Conservation (phyloP, 441 rosid genomes). For the Populus hybrid region DNA sequence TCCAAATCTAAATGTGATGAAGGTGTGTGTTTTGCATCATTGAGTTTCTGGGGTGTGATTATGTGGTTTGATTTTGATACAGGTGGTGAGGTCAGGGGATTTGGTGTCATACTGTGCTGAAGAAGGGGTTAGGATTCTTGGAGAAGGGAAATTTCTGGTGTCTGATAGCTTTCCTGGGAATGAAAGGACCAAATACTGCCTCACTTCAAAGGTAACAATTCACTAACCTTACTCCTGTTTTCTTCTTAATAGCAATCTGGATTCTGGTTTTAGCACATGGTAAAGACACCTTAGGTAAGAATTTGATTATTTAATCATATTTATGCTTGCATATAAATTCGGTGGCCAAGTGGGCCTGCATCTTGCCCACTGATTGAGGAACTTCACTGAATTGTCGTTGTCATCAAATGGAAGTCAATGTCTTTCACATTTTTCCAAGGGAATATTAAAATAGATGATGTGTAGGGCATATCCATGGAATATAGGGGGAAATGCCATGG, state of each 20-base stretch:
- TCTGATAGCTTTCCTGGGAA: conserved; percentile 92
- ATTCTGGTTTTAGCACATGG: neutral
- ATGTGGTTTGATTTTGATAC: conserved; percentile 4
- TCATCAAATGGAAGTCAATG: conserved; percentile 2
- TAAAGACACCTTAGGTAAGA: neutral
- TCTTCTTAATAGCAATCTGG: neutral
- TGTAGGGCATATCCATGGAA: conserved; percentile 9
- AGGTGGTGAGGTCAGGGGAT: conserved; percentile 93
- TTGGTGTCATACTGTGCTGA: conserved; percentile 81
- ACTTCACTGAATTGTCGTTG: neutral
- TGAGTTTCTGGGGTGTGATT: neutral
- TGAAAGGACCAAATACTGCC: conserved; percentile 88
- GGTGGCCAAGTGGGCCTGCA: conserved; percentile 3
- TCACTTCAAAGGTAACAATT: conserved; percentile 70
- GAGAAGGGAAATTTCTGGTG: conserved; percentile 77
- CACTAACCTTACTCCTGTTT: neutral
- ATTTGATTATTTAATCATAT: neutral
- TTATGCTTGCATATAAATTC: neutral
- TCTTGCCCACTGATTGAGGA: neutral
- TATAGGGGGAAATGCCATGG: neutral
- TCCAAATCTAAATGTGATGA: neutral
- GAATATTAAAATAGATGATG: conserved; percentile 3
- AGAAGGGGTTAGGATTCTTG: conserved; percentile 85
- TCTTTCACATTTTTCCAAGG: neutral
- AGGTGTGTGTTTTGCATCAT: neutral